Evolutionary conservation across 2,329 filamentous ascomycete genomes (phyloP).

Genomic region (Cercospora sp.): DNA sequence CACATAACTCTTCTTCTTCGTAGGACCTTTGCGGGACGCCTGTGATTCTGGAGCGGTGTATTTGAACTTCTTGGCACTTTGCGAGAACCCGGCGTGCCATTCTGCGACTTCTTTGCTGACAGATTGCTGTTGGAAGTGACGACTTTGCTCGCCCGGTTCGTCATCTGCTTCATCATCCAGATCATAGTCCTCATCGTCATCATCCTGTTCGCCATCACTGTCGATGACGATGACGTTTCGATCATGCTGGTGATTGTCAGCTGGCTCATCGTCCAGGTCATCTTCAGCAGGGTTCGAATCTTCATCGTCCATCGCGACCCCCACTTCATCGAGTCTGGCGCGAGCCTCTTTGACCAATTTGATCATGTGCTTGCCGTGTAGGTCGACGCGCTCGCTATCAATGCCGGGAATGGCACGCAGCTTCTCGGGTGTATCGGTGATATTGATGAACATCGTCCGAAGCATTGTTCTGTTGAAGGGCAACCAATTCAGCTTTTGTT

Average conservation of each 20-base stretch:
- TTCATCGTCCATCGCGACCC: constrained; percentile 39
- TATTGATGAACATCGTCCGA: constrained; percentile 70
- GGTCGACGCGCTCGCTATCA: constrained; percentile 60
- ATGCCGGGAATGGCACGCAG: constrained; percentile 67
- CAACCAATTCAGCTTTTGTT: constrained; percentile 56
- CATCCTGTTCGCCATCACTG: constrained; percentile 17
- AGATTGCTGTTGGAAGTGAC: not conserved
- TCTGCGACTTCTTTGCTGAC: constrained; percentile 16
- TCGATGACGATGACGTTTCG: constrained; percentile 49
- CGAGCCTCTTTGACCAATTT: constrained; percentile 53
- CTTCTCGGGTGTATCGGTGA: constrained; percentile 61
- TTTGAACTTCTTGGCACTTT: constrained; percentile 9
- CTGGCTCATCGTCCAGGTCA: constrained; percentile 45
- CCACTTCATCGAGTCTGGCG: constrained; percentile 43
- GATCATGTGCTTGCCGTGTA: constrained; percentile 63
- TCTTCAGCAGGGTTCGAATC: constrained; percentile 35
- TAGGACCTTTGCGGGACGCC: not conserved
- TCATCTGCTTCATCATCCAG: constrained; percentile 26
- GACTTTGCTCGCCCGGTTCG: constrained; percentile 33
- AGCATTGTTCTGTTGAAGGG: constrained; percentile 69
- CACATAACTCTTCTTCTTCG: constrained; percentile 11
- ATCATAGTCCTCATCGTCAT: constrained; percentile 15
- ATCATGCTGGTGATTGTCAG: constrained; percentile 51
- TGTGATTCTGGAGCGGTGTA: constrained; percentile 1
- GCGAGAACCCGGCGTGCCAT: constrained; percentile 9